Percentiles rank a stretch among this genome's conserved stretches.
phyloP scores from a whole-genome alignment of 2,329 filamentous ascomycete genomes.

The Monilinia aucupariae region DNA sequence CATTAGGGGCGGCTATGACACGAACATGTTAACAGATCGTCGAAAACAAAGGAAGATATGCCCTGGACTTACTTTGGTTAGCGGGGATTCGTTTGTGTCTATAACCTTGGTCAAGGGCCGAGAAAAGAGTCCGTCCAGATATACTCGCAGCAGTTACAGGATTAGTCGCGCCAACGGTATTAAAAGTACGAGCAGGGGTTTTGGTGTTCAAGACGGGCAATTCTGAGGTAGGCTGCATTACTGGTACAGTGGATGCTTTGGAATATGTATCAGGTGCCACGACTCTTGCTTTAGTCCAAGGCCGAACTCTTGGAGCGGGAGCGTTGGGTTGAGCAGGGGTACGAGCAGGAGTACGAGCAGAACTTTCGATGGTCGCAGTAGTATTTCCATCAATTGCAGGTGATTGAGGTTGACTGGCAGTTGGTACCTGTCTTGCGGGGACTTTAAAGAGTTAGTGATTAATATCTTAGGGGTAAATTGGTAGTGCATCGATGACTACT shows the following conservation, averaged over 20 bases:
- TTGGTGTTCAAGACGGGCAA: accelerated
- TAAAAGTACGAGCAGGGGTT: not conserved
- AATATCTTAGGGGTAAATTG: not conserved
- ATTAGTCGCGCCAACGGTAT: not conserved
- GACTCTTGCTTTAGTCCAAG: not conserved
- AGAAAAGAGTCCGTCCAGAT: not conserved
- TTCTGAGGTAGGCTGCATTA: not conserved
- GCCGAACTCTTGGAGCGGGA: not conserved
- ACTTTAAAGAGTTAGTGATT: not conserved
- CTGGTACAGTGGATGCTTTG: not conserved
- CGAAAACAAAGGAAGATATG: too few relatives aligned
- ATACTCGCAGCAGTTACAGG: too few relatives aligned
- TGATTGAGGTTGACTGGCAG: not conserved
- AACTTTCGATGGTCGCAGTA: not conserved
- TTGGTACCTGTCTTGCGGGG: not conserved
- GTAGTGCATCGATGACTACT: not conserved
- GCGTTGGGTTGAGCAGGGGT: not conserved
- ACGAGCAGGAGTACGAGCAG: not conserved
- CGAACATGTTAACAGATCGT: too few relatives aligned
- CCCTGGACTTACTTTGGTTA: too few relatives aligned
- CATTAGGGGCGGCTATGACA: too few relatives aligned
- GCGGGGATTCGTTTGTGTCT: too few relatives aligned
- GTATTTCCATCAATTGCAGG: not conserved
- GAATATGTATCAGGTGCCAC: not conserved
- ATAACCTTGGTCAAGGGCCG: too few relatives aligned